These are phyloP conservation scores for Umbilicaria muhlenbergii DNA, from an alignment of 495 filamentous ascomycete species.

Conservation along the genomic window DNA sequence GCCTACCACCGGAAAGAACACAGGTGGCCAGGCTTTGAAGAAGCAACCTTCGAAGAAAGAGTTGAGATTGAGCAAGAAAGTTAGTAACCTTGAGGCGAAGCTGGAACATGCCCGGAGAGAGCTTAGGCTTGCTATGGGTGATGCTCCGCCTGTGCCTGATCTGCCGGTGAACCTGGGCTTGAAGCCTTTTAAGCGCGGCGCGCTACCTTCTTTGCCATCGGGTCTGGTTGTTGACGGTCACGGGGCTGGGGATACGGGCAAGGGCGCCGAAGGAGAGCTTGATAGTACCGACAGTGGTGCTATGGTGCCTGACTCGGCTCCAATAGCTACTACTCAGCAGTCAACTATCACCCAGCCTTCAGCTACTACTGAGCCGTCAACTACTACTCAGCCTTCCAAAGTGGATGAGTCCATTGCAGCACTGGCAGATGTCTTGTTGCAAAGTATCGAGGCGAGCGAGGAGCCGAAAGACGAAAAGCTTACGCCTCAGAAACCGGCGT, in stretches of 20 bases:
- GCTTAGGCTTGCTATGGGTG: slow-evolving; percentile 32
- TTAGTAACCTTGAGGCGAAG: slow-evolving; percentile 51
- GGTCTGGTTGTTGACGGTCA: slow-evolving; percentile 34
- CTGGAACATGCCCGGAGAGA: slow-evolving; percentile 41
- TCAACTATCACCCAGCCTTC: background rate
- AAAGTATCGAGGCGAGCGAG: no score
- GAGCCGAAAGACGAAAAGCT: background rate
- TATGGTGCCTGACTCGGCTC: background rate
- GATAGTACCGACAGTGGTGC: background rate
- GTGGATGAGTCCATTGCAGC: background rate
- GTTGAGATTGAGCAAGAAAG: slow-evolving; percentile 45
- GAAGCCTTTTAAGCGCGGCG: slow-evolving; percentile 37
- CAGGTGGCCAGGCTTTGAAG: slow-evolving; percentile 17
- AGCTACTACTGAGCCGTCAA: background rate
- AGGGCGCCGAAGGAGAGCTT: background rate
- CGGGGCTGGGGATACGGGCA: slow-evolving; percentile 1
- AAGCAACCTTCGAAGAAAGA: slow-evolving; percentile 44
- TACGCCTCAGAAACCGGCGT: background rate
- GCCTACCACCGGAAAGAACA: slow-evolving; percentile 5
- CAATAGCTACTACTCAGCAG: slow-evolving; percentile 9
- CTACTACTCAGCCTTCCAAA: slow-evolving; percentile 10
- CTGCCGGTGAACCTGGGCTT: slow-evolving; percentile 22
- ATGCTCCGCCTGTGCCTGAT: slow-evolving; percentile 21
- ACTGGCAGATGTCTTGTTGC: no score
- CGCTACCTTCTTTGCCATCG: slow-evolving; percentile 42